These are phyloP conservation scores for Globisporangium perplexum DNA, from an alignment of 352 stramenopile species.

Conservation along the genomic window DNA sequence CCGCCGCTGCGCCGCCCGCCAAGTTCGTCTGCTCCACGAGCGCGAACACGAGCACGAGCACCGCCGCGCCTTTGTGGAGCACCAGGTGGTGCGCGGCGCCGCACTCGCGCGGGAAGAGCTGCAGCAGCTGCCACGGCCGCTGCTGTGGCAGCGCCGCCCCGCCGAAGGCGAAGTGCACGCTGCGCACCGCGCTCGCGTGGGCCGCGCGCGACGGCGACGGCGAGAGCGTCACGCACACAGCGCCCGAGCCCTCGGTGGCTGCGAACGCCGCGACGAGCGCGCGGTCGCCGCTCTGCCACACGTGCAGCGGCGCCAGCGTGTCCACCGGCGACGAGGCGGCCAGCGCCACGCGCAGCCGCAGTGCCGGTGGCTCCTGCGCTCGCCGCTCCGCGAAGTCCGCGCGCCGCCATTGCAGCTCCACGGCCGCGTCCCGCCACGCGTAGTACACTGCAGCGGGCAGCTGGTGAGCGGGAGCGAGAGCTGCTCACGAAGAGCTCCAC, in stretches of 20 bases:
- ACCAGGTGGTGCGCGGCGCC: constrained; percentile 33
- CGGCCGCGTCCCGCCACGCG: constrained; percentile 22
- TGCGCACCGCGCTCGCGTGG: constrained; percentile 12
- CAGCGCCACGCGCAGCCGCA: constrained; percentile 4
- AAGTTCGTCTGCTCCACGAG: neutral
- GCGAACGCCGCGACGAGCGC: constrained; percentile 39
- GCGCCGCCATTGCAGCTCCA: constrained; percentile 48
- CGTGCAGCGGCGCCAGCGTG: constrained; percentile 24
- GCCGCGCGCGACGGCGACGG: constrained; percentile 24
- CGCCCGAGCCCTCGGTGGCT: constrained; percentile 21
- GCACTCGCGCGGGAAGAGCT: constrained; percentile 6
- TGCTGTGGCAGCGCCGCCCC: constrained; percentile 25
- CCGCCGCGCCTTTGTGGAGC: constrained; percentile 32
- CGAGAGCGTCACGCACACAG: constrained; percentile 37
- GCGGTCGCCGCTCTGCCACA: constrained; percentile 60
- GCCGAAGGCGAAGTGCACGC: constrained; percentile 33
- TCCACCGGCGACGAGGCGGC: neutral
- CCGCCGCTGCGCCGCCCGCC: too few relatives aligned
- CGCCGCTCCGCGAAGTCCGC: constrained; percentile 13
- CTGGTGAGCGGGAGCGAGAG: neutral
- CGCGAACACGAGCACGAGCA: constrained; percentile 30
- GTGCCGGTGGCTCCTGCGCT: neutral
- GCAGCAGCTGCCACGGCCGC: constrained; percentile 50
- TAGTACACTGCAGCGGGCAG: constrained; percentile 32
- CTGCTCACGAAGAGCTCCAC: neutral